phyloP scores from a whole-genome alignment of 768 basidiomycete genomes.

The Lentinula aciculospora region DNA sequence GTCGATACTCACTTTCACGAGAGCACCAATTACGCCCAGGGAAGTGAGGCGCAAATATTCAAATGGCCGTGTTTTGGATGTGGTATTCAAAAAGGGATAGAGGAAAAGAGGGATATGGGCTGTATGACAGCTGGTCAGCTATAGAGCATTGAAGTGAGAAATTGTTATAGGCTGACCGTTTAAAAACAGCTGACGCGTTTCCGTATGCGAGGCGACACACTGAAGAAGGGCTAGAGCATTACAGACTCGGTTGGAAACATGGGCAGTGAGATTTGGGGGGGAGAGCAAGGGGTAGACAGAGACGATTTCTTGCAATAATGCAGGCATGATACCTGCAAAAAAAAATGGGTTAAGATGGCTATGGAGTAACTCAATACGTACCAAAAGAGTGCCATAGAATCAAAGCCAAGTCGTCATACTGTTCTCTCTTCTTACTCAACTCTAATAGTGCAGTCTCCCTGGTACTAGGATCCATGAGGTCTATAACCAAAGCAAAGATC shows the following conservation, averaged over 20 bases:
- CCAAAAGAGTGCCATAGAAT: constrained; percentile 99
- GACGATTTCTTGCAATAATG: constrained; percentile 94
- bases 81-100: constrained; percentile 98
- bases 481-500: constrained; percentile 87
- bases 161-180: constrained; percentile 59
- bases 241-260: constrained; percentile 97
- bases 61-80: constrained; percentile 98
- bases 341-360: not conserved
- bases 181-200: constrained; percentile 92
- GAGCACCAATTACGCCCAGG: constrained; percentile 97
- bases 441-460: constrained; percentile 90
- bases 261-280: constrained; percentile 93
- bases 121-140: constrained; percentile 32
- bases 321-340: constrained; percentile 88
- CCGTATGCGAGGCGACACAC: constrained; percentile 96
- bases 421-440: constrained; percentile 97
- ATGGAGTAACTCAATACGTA: constrained; percentile 24
- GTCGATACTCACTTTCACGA: constrained; percentile 77
- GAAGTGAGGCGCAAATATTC: constrained; percentile 99
- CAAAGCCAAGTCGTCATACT: constrained; percentile 96
- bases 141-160: too few species aligned
- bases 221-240: constrained; percentile 96
- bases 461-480: constrained; percentile 75
- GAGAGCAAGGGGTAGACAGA: constrained; percentile 95
- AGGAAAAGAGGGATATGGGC: constrained; percentile 98